These are phyloP conservation scores for Mrakia gelida DNA, from an alignment of 768 basidiomycete species.

Conservation along the genomic window DNA sequence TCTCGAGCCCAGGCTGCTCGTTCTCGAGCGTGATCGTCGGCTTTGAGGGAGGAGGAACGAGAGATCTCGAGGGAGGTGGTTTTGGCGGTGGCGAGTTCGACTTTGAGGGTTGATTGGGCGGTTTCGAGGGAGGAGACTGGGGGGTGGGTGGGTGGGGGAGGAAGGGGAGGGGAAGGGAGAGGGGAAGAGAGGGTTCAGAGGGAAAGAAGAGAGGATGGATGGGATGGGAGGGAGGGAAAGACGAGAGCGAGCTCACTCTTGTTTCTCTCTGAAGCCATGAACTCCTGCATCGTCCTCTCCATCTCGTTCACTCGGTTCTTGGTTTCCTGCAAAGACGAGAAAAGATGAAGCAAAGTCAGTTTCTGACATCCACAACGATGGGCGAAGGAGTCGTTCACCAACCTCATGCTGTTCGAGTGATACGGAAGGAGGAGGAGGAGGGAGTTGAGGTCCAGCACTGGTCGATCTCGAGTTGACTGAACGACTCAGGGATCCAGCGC, in stretches of 20 bases:
- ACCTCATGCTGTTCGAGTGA: not conserved
- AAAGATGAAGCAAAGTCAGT: not conserved
- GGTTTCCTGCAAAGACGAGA: slow-evolving; percentile 9
- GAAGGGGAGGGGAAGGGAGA: too few species aligned
- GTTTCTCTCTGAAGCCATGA: slow-evolving; percentile 20
- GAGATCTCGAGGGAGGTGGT: slow-evolving; percentile 18
- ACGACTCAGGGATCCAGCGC: not conserved
- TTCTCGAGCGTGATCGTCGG: slow-evolving; percentile 26
- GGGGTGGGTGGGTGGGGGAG: too few species aligned
- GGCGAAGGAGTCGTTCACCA: too few species aligned
- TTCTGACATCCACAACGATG: too few species aligned
- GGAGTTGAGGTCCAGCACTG: not conserved
- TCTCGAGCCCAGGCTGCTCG: slow-evolving; percentile 26
- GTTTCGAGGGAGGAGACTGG: slow-evolving; percentile 24
- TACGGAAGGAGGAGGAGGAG: not conserved
- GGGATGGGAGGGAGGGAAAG: not conserved
- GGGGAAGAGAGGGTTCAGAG: too few species aligned
- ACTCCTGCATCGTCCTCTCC: slow-evolving; percentile 30
- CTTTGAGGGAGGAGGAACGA: slow-evolving; percentile 8
- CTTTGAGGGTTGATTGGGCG: slow-evolving; percentile 24
- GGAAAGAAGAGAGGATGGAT: not conserved
- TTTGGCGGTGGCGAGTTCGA: slow-evolving; percentile 28
- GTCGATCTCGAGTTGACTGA: not conserved
- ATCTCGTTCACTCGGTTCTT: slow-evolving; percentile 18
- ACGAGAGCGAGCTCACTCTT: slow-evolving; percentile 6